Base-by-base conservation (phyloP, 2,329 filamentous ascomycete species). In the Atkinsonella hypoxylon region DNA sequence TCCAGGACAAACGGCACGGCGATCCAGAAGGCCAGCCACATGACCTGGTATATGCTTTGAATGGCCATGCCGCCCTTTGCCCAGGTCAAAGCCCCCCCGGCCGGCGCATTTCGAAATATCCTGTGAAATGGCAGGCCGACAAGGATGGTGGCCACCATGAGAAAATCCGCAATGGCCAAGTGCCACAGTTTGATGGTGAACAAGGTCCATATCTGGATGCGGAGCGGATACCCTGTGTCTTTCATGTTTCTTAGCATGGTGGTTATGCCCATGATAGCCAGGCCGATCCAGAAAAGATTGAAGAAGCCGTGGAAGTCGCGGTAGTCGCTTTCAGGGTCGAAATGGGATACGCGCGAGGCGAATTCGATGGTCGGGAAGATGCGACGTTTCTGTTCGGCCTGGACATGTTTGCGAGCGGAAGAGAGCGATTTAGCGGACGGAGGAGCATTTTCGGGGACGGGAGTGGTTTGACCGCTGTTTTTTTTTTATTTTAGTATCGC, bases 261-360 rank as follows among this genome's bases (percentile, higher is more conserved):
- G 2, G 91, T 97, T 55, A 95, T 84, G 60, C 90, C 89, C 90
- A 98, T 95, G 67, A 98, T 95, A 58, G 87, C 88, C 53, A 98
- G 75, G 10, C 89, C 89, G 57, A 98, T 91, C 93, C 93, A 98
- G 71, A 98, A 98, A 38, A 98, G 79, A 49, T 93, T 88, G 71
- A 96, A 98, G 77, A 98, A 98, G 63, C 93, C 93, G 60, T 89
- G 82, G 66, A 98, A 98, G 68, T 98, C 89, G 61, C 83, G 83
- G 66, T 97, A 90, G 61, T 95, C 89, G 67, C 87, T 95, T 47
- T 81, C 78, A 0, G 90, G 89, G 63, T 98, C 93, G 64, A 98
- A 95, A 70, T 98, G 91, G 17, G 91, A 97, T 20, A 97, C 84
- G 51, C 93, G 85, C 53, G 86, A 84, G 40, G 87, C 80, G 70